phyloP scores from a whole-genome alignment of 2,329 filamentous ascomycete genomes.

The Aaosphaeria arxii region DNA sequence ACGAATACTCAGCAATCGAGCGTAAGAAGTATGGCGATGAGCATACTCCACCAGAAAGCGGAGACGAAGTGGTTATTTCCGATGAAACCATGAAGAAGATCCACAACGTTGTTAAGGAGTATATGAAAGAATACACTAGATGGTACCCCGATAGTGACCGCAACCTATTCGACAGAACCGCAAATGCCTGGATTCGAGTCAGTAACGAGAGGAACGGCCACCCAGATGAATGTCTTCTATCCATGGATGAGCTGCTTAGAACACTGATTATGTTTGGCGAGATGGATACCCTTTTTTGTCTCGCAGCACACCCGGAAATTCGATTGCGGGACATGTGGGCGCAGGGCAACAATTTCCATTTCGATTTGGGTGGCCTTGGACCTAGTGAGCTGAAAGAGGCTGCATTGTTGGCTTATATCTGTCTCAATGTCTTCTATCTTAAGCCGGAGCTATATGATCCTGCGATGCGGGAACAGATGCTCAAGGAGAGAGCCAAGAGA shows the following conservation, averaged over 20 bases:
- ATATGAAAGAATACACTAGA: background rate
- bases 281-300: constrained; percentile 8
- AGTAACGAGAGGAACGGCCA: background rate
- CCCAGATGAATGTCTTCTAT: background rate
- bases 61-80: constrained; percentile 9
- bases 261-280: constrained; percentile 6
- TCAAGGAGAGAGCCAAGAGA: constrained; percentile 2
- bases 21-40: constrained; percentile 6
- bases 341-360: background rate
- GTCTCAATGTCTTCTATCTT: constrained; percentile 8
- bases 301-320: constrained; percentile 6
- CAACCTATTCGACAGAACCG: background rate
- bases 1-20: constrained; percentile 3
- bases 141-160: background rate
- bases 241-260: constrained; percentile 6
- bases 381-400: constrained; percentile 6
- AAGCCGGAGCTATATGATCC: constrained; percentile 9
- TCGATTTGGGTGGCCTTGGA: constrained; percentile 1
- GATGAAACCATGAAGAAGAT: constrained; percentile 3
- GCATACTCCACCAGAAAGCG: background rate
- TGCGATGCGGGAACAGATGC: background rate
- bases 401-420: constrained; percentile 9
- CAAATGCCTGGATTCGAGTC: background rate
- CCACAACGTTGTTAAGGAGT: constrained; percentile 2
- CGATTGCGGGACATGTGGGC: constrained; percentile 1